Evolutionary conservation across 2,329 filamentous ascomycete genomes (phyloP).

Genomic region (Stagonosporopsis cucurbitacearum): DNA sequence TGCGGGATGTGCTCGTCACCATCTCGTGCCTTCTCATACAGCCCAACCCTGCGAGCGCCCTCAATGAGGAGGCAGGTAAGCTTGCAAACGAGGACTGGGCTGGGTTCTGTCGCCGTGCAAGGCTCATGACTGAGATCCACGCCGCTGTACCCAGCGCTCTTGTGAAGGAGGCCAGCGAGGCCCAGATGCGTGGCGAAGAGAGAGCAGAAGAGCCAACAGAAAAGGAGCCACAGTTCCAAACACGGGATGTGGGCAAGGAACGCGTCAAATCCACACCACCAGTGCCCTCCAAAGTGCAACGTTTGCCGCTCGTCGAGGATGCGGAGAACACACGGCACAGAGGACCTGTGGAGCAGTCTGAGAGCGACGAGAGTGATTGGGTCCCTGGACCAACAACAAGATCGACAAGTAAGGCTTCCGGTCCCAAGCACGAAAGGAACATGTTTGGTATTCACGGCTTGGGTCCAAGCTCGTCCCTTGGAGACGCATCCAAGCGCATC

Average conservation of each 20-base stretch:
- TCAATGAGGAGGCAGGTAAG: slow-evolving; percentile 66
- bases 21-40: slow-evolving; percentile 69
- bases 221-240: slow-evolving; percentile 22
- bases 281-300: slow-evolving; percentile 27
- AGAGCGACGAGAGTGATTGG: slow-evolving; percentile 47
- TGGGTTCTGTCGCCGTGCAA: slow-evolving; percentile 63
- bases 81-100: slow-evolving; percentile 64
- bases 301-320: slow-evolving; percentile 34
- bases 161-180: slow-evolving; percentile 56
- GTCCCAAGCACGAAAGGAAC: slow-evolving; percentile 28
- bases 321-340: slow-evolving; percentile 40
- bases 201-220: slow-evolving; percentile 30
- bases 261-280: slow-evolving; percentile 26
- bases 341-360: slow-evolving; percentile 30
- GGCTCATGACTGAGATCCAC: slow-evolving; percentile 68
- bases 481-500: slow-evolving; percentile 28
- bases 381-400: slow-evolving; percentile 40
- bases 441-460: slow-evolving; percentile 43
- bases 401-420: slow-evolving; percentile 18
- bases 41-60: slow-evolving; percentile 68
- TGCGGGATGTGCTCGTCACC: slow-evolving; percentile 64
- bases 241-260: slow-evolving; percentile 36
- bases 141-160: slow-evolving; percentile 60
- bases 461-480: slow-evolving; percentile 27
- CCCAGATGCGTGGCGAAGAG: slow-evolving; percentile 63